A percentile compares a stretch with the other conserved stretches of the same genome.
Evolutionary conservation across 1,284 basidiomycete species (phyloP).

Genomic region (Boletus semigastroideus): DNA sequence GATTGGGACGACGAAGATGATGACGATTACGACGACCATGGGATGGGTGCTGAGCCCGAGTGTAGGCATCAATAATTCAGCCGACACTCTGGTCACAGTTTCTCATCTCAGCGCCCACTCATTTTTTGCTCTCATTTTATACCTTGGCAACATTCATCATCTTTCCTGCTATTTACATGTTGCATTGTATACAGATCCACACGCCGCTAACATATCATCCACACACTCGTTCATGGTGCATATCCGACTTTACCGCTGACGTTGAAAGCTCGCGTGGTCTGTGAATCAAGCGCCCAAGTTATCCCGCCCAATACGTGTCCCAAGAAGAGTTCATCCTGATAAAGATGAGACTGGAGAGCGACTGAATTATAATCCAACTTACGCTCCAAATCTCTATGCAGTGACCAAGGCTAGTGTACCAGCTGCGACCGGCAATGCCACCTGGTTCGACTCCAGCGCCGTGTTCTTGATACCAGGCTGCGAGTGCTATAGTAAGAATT

Average conservation of each 20-base stretch:
- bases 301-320: conserved; percentile 62
- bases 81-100: conserved; percentile 5
- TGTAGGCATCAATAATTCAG: conserved; percentile 58
- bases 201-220: conserved; percentile 21
- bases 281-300: conserved; percentile 57
- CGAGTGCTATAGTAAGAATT: conserved; percentile 14
- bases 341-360: conserved; percentile 1
- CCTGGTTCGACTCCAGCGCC: conserved; percentile 33
- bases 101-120: conserved; percentile 11
- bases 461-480: conserved; percentile 42
- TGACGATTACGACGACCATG: conserved; percentile 49
- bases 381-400: conserved; percentile 56
- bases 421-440: conserved; percentile 55
- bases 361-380: conserved; percentile 11
- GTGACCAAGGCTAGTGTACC: conserved; percentile 71
- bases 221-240: conserved; percentile 10
- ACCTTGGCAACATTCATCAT: conserved; percentile 13
- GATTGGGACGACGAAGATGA: conserved; percentile 66
- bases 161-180: conserved; percentile 24
- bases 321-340: conserved; percentile 51
- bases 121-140: conserved; percentile 16
- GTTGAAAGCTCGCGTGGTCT: conserved; percentile 47
- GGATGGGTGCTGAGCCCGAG: conserved; percentile 53
- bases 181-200: conserved; percentile 30
- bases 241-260: conserved; percentile 37